Conservation (phyloP, 2,329 filamentous ascomycete species). For the Aspergillus caelatus region DNA sequence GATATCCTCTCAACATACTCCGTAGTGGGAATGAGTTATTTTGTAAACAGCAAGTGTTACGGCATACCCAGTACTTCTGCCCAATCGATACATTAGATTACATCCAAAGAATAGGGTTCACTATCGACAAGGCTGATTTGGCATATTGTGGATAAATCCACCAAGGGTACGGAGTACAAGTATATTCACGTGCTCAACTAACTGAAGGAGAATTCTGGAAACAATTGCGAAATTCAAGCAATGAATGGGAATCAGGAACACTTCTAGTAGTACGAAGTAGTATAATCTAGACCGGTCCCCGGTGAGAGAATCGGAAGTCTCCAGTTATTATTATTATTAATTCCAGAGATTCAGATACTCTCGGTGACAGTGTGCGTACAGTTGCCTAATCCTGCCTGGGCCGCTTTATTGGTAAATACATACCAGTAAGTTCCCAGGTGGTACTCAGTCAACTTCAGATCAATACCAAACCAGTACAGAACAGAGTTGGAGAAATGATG, state of each 20-base stretch:
- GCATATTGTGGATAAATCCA: background rate
- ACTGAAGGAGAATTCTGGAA: background rate
- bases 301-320: constrained; percentile 1
- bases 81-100: background rate
- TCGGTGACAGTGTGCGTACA: background rate
- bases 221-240: background rate
- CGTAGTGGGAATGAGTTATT: background rate
- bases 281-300: background rate
- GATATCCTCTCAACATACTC: background rate
- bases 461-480: background rate
- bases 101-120: background rate
- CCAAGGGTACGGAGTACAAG: background rate
- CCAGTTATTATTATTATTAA: background rate
- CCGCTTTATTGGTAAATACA: background rate
- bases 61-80: background rate
- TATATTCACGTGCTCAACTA: background rate
- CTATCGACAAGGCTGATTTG: background rate
- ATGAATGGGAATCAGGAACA: background rate
- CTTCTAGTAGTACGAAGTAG: background rate
- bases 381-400: background rate
- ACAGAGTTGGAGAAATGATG: constrained; percentile 7
- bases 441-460: background rate
- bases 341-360: background rate
- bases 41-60: background rate
- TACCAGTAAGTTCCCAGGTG: background rate